Conservation (phyloP, 169 alveolate genomes). For the Cytauxzoon felis region DNA sequence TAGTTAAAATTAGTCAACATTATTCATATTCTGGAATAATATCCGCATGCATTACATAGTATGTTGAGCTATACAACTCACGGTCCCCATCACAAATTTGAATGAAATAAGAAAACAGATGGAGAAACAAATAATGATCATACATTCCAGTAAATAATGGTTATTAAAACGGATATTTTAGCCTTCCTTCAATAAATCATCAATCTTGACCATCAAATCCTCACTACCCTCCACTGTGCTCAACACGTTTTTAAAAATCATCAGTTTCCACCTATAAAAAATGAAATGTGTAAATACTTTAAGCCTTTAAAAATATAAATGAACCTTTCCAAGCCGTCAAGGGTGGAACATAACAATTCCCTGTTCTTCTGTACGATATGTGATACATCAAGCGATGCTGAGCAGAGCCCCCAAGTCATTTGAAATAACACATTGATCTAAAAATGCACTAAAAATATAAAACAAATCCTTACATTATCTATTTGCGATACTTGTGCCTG, state of each 20-base stretch:
- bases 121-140: too few species aligned
- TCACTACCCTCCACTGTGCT: neutral
- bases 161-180: too few species aligned
- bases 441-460: neutral
- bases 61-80: too few species aligned
- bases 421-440: slow-evolving; percentile 52
- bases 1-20: too few species aligned
- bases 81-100: too few species aligned
- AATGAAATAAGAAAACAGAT: too few species aligned
- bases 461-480: neutral
- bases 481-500: neutral
- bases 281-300: too few species aligned
- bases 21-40: too few species aligned
- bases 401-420: slow-evolving; percentile 54
- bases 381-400: slow-evolving; percentile 41
- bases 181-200: too few species aligned
- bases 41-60: too few species aligned
- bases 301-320: neutral
- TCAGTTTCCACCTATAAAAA: slow-evolving; percentile 10
- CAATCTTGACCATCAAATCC: neutral
- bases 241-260: slow-evolving; percentile 5
- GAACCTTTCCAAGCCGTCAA: slow-evolving; percentile 29
- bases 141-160: too few species aligned
- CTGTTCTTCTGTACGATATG: slow-evolving; percentile 5
- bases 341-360: slow-evolving; percentile 7